phyloP scores from a whole-genome alignment of 164 flowering plant species.

The Chimonanthus praecox region DNA sequence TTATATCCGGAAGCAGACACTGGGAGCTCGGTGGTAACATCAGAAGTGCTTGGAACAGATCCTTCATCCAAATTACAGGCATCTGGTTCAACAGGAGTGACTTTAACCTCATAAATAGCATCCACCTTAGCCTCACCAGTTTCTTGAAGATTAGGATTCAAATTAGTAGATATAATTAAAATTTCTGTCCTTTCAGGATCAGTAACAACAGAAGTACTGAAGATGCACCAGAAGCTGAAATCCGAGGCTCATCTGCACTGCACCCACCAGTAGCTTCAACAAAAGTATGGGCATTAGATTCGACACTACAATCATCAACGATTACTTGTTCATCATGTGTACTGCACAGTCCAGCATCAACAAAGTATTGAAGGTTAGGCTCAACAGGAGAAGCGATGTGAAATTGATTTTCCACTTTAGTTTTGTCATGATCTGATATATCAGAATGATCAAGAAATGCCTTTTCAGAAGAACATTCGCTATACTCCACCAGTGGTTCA shows the following conservation, averaged over 20 bases:
- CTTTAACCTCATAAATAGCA: background rate
- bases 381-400: background rate
- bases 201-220: background rate
- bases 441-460: background rate
- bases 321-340: background rate
- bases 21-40: no score
- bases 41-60: background rate
- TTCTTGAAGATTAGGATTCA: background rate
- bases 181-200: background rate
- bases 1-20: background rate
- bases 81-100: background rate
- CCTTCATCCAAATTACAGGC: background rate
- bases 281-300: constrained; percentile 9
- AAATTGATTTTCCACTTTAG: background rate
- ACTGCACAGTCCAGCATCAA: background rate
- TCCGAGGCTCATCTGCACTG: background rate
- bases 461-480: background rate
- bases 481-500: background rate
- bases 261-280: constrained; percentile 14
- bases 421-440: background rate
- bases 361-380: background rate
- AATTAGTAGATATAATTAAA: background rate
- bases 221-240: background rate
- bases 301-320: background rate
- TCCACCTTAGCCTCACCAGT: background rate